Evolutionary conservation across 2,329 filamentous ascomycete genomes (phyloP), one percentile per base, ranked within the genome.

Genomic region (Aspergillus pseudoterreus): DNA sequence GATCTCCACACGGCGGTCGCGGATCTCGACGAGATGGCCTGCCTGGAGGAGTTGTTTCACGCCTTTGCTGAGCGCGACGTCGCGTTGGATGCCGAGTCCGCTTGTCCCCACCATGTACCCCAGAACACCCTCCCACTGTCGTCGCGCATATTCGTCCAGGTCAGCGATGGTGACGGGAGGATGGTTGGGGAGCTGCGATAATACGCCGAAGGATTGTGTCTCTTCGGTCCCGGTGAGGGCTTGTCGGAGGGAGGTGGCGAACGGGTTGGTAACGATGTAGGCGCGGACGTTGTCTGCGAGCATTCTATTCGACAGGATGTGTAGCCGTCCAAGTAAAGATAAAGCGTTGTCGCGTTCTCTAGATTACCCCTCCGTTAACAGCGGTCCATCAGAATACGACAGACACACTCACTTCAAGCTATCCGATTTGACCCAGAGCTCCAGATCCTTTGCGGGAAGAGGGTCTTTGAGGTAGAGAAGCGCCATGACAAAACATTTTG

Each of bases 401-500:
- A 14, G 5, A 32, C 36, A 24, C 47, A 51, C 72, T 63, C 70
- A 82, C 81, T 73, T 77, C 60, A 78, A 78, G 61, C 80, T 82
- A 45, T 80, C 79, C 5, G 90, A 82, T 60, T 86, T 88, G 46
- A 96, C 85, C 90, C 92, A 96, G 39, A 82, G 75, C 61, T 97
- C 91, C 53, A 99, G 81, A 63, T 95, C 88, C 56, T 83, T 77
- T n/a, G 90, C 81, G 2, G 84, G 82, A 57, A 97, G 82, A 0
- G 94, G 89, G 10, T 82, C 79, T 38, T 90, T 88, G 76, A 95
- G 87, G 75, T 96, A 99, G 4, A 99, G 84, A 64, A 99, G 84
- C 36, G 89, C 88, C 87, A 96, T 96, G 55, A 99, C 92, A 65
- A 99, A 87, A 14, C 86, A 90, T 79, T 99, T 97, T 62, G 94